A percentile compares a stretch with the other conserved stretches of the same genome.
Evolutionary conservation across 2,329 filamentous ascomycete genomes (phyloP).

Genomic region (Penicillium sp.): DNA sequence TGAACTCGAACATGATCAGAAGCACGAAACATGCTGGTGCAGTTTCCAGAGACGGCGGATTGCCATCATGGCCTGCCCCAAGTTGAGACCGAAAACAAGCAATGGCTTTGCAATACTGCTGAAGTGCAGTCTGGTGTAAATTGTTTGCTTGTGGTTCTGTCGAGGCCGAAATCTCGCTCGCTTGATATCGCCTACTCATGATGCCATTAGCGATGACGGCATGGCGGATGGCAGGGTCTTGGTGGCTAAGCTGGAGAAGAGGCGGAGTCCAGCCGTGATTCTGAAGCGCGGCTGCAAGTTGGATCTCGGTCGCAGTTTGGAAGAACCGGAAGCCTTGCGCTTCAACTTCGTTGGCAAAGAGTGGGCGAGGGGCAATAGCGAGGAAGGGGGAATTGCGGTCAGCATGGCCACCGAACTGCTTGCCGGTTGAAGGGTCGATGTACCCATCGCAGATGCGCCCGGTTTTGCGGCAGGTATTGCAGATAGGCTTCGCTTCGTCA

Average conservation of each 20-base stretch:
- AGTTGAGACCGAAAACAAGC: not conserved
- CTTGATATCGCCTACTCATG: conserved; percentile 9
- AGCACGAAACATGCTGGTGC: conserved; percentile 1
- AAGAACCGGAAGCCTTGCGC: not conserved
- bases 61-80: not conserved
- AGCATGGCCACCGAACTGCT: not conserved
- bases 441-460: not conserved
- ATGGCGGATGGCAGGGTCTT: conserved; percentile 6
- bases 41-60: not conserved
- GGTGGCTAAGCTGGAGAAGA: not conserved
- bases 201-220: conserved; percentile 9
- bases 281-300: not conserved
- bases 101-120: not conserved
- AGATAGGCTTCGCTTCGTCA: not conserved
- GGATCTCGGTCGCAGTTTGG: not conserved
- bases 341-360: not conserved
- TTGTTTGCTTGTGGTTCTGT: not conserved
- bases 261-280: not conserved
- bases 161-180: not conserved
- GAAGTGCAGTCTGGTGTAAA: not conserved
- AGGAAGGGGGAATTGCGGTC: not conserved
- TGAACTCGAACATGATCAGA: conserved; percentile 11
- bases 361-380: not conserved
- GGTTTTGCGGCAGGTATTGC: not conserved
- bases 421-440: not conserved